Percentiles rank a stretch among this genome's conserved stretches.
Evolutionary conservation across 208 protist genomes (phyloP).

Genomic region (Trypanosoma lewisi): DNA sequence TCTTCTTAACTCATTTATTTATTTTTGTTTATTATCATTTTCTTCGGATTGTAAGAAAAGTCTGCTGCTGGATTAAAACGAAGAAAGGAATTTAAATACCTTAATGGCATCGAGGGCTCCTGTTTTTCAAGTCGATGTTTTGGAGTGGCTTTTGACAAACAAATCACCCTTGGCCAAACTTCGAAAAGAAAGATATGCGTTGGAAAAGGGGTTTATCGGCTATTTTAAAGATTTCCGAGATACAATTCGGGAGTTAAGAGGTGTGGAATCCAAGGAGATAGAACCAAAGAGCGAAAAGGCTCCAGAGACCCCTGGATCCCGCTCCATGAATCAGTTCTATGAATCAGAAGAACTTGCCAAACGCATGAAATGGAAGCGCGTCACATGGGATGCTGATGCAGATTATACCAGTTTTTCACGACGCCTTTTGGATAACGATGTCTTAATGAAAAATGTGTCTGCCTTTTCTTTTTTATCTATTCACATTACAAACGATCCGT

Average conservation of each 20-base stretch:
- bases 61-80: background rate
- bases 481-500: conserved; percentile 79
- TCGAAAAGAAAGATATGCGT: conserved; percentile 47
- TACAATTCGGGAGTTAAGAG: conserved; percentile 30
- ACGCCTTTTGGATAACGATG: conserved; percentile 81
- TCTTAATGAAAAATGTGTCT: conserved; percentile 70
- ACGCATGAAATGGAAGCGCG: conserved; percentile 91
- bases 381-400: conserved; percentile 89
- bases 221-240: conserved; percentile 59
- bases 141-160: conserved; percentile 64
- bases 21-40: conserved; percentile 10
- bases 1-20: conserved; percentile 12
- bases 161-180: conserved; percentile 33
- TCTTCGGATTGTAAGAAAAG: background rate
- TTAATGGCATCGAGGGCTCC: conserved; percentile 6
- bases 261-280: conserved; percentile 16
- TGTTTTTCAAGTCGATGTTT: conserved; percentile 65
- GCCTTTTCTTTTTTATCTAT: conserved; percentile 91
- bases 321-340: conserved; percentile 81
- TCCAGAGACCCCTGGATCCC: conserved; percentile 24
- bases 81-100: too few species aligned
- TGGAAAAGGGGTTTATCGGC: conserved; percentile 80
- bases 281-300: conserved; percentile 19
- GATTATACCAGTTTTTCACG: conserved; percentile 87
- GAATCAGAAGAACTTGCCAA: conserved; percentile 89